phyloP scores from a whole-genome alignment of 1,139 yeast species.

The Yamadazyma buinensis region DNA sequence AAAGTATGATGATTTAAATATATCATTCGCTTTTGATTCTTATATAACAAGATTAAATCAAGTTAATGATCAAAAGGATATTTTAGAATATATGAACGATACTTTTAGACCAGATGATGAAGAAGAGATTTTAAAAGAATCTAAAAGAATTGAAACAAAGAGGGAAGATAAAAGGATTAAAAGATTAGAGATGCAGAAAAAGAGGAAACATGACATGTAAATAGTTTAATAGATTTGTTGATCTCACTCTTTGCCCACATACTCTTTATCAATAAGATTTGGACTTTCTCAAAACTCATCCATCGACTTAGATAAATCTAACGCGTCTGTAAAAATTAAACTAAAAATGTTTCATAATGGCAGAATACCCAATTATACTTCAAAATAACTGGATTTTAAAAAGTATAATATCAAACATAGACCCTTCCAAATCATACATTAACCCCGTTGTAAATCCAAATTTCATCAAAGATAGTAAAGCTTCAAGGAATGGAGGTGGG shows the following conservation, averaged over 20 bases:
- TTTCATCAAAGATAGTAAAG: slow-evolving; percentile 14
- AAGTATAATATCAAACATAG: slow-evolving; percentile 6
- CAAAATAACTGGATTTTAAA: slow-evolving; percentile 24
- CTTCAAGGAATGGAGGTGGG: background rate
- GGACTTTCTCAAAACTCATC: background rate
- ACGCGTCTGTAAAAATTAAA: too few relatives aligned
- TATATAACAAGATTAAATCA: slow-evolving; percentile 29
- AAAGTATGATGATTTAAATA: slow-evolving; percentile 27
- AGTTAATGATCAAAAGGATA: slow-evolving; percentile 15
- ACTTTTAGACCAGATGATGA: slow-evolving; percentile 17
- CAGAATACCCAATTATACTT: slow-evolving; percentile 20
- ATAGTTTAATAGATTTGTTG: background rate
- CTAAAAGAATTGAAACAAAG: slow-evolving; percentile 25
- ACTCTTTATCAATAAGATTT: too few relatives aligned
- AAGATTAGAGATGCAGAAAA: slow-evolving; percentile 19
- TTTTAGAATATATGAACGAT: slow-evolving; percentile 13
- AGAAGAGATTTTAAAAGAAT: slow-evolving; percentile 22
- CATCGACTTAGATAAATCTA: slow-evolving; percentile 6
- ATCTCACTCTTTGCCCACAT: too few relatives aligned
- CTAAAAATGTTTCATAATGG: too few relatives aligned
- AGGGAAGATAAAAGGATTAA: slow-evolving; percentile 35
- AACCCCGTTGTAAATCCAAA: slow-evolving; percentile 16
- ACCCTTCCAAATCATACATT: slow-evolving; percentile 7
- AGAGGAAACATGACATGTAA: slow-evolving; percentile 1
- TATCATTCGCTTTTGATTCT: slow-evolving; percentile 42